A percentile compares a stretch with the other conserved stretches of the same genome.
phyloP scores from a whole-genome alignment of 345 rosid genomes.

The Noccaea caerulescens region DNA sequence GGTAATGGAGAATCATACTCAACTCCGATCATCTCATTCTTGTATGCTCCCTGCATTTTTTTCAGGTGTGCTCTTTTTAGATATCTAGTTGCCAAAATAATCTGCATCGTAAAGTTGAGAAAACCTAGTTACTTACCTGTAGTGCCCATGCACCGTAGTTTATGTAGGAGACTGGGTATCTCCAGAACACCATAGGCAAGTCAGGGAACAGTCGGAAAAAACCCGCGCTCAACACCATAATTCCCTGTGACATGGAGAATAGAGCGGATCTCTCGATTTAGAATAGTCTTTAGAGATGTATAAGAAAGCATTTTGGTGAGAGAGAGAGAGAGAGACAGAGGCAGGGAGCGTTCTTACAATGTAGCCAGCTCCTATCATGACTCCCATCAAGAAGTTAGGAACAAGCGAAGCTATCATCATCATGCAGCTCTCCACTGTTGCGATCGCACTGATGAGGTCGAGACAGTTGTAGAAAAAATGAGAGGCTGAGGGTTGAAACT shows the following conservation, averaged over 20 bases:
- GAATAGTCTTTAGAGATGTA: not conserved
- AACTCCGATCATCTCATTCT: constrained; percentile 78
- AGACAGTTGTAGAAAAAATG: constrained; percentile 62
- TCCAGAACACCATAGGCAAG: constrained; percentile 79
- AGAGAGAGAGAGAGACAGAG: constrained; percentile 17
- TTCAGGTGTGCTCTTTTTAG: constrained; percentile 20
- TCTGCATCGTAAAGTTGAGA: constrained; percentile 13
- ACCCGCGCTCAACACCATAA: constrained; percentile 81
- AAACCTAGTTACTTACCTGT: constrained; percentile 54
- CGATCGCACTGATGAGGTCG: constrained; percentile 59
- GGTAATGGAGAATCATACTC: constrained; percentile 75
- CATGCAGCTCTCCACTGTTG: constrained; percentile 86
- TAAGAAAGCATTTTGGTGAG: constrained; percentile 19
- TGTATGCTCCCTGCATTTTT: constrained; percentile 68
- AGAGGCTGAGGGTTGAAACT: constrained; percentile 56
- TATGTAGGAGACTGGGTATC: constrained; percentile 73
- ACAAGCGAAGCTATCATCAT: constrained; percentile 83
- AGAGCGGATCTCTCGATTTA: not conserved
- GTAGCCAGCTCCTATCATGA: constrained; percentile 73
- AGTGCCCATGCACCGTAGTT: constrained; percentile 79
- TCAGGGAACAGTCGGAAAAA: constrained; percentile 74
- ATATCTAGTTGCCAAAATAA: not conserved
- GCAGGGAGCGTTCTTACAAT: constrained; percentile 54
- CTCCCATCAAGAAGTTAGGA: constrained; percentile 81
- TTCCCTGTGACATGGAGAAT: constrained; percentile 51